These are phyloP conservation scores for Wallacemonas collosoma DNA, from an alignment of 208 protist genomes.

Conservation along the genomic window DNA sequence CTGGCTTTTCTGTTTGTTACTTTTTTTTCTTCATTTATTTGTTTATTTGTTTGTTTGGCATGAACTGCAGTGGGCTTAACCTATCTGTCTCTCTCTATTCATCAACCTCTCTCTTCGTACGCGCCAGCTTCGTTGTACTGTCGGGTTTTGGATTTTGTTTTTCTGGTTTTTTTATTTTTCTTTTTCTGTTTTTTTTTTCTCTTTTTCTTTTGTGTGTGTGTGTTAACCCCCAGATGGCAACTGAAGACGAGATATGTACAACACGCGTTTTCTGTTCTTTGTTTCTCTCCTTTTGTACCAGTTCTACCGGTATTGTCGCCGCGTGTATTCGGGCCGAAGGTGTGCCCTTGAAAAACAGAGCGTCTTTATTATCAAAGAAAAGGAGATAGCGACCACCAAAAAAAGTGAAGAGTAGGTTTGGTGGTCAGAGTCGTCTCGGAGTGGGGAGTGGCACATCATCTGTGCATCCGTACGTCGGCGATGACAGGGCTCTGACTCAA, in stretches of 20 bases:
- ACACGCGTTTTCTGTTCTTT: constrained; percentile 14
- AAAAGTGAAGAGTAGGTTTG: too few relatives aligned
- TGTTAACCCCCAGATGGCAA: background rate
- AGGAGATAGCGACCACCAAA: background rate
- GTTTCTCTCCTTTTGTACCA: background rate
- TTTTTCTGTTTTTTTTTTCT: constrained; percentile 14
- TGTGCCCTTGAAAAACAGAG: too few relatives aligned
- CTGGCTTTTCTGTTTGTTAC: background rate
- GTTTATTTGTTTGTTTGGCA: background rate
- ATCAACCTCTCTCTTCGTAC: too few relatives aligned
- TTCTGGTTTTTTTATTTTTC: constrained; percentile 7
- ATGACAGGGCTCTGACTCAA: too few relatives aligned
- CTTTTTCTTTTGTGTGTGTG: constrained; percentile 7
- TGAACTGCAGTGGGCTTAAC: background rate
- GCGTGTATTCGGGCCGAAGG: too few relatives aligned
- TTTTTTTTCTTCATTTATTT: constrained; percentile 15
- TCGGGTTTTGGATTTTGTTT: constrained; percentile 13
- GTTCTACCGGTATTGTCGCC: too few relatives aligned
- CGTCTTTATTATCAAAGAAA: background rate
- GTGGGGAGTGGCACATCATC: too few relatives aligned
- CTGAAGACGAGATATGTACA: background rate
- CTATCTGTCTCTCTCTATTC: too few relatives aligned
- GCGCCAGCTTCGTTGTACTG: background rate
- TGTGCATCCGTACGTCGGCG: too few relatives aligned
- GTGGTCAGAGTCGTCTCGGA: too few relatives aligned